Conservation (phyloP, 805 yeast species). For the Grigorovia jiainica region DNA sequence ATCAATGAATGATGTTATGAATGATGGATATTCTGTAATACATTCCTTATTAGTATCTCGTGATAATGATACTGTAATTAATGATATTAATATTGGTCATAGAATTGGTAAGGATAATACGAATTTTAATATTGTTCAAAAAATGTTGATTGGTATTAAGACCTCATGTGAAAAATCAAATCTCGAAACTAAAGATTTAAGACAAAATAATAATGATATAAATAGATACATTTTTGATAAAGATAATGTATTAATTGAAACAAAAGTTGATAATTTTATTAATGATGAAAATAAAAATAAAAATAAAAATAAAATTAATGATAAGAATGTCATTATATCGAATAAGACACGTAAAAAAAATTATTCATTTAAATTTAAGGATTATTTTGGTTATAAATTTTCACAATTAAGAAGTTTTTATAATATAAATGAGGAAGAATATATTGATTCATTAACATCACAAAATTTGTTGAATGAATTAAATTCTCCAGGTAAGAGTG, state of each 20-base stretch:
- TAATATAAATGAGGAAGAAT: slow-evolving; percentile 91
- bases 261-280: slow-evolving; percentile 53
- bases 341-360: slow-evolving; percentile 30
- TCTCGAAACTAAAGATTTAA: slow-evolving; percentile 25
- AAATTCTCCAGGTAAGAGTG: slow-evolving; percentile 95
- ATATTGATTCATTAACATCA: slow-evolving; percentile 82
- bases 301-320: too few species aligned
- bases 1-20: not conserved
- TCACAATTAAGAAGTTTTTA: slow-evolving; percentile 69
- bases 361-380: slow-evolving; percentile 93
- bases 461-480: slow-evolving; percentile 84
- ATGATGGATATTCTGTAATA: not conserved
- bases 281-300: not conserved
- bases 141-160: slow-evolving; percentile 93
- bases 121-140: slow-evolving; percentile 86
- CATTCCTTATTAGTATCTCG: not conserved
- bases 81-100: slow-evolving; percentile 42
- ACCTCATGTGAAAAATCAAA: slow-evolving; percentile 75
- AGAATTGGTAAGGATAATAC: slow-evolving; percentile 86
- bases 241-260: slow-evolving; percentile 72
- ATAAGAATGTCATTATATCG: too few species aligned
- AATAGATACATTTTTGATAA: slow-evolving; percentile 82
- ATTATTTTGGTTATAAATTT: slow-evolving; percentile 91
- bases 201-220: slow-evolving; percentile 50
- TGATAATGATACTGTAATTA: not conserved